Conservation (phyloP, 495 filamentous ascomycete species). For the Hypoxylon fuscum region DNA sequence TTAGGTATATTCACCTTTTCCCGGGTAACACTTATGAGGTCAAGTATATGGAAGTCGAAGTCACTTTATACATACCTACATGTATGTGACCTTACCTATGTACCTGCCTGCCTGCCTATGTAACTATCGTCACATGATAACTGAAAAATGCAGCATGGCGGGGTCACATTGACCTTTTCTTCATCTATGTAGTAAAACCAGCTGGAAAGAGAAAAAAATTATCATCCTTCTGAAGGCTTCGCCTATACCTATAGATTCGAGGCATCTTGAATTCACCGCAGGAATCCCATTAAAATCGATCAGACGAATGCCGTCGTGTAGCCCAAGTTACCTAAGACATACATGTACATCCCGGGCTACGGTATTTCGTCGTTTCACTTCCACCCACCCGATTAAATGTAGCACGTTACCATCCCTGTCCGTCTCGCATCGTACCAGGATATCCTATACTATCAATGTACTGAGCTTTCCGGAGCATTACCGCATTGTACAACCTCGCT, state of each 20-base stretch:
- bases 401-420: slow-evolving; percentile 31
- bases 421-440: slow-evolving; percentile 38
- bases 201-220: too few species aligned
- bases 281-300: slow-evolving; percentile 3
- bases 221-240: too few species aligned
- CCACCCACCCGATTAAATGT: slow-evolving; percentile 26
- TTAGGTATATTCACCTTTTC: too few species aligned
- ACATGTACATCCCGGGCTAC: slow-evolving; percentile 23
- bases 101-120: background rate
- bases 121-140: slow-evolving; percentile 18
- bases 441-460: slow-evolving; percentile 13
- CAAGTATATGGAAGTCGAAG: too few species aligned
- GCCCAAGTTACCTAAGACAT: slow-evolving; percentile 2
- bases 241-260: too few species aligned
- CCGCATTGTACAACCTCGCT: slow-evolving; percentile 11
- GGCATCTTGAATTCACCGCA: too few species aligned
- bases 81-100: too few species aligned
- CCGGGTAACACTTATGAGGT: too few species aligned
- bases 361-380: slow-evolving; percentile 39
- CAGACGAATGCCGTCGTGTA: slow-evolving; percentile 6
- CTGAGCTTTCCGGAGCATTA: slow-evolving; percentile 9
- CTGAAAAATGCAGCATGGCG: slow-evolving; percentile 2
- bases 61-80: too few species aligned
- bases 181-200: too few species aligned
- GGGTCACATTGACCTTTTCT: too few species aligned